phyloP scores from a whole-genome alignment of 495 filamentous ascomycete species.

The Bryoglossum gracile region DNA sequence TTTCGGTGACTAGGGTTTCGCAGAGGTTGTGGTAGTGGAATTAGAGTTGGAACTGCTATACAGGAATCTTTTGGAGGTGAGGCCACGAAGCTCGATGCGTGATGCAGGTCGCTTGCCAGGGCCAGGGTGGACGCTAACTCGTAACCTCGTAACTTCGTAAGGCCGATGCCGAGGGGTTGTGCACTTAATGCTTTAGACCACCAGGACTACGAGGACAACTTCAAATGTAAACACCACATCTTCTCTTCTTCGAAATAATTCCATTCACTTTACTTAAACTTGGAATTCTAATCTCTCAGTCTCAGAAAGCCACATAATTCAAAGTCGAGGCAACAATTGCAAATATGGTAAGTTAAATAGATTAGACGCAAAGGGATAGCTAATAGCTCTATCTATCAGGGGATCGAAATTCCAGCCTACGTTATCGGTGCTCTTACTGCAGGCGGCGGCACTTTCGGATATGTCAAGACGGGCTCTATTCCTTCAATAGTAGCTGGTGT shows the following conservation, averaged over 20 bases:
- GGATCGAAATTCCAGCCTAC: conserved; percentile 52
- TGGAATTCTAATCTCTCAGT: too few species aligned
- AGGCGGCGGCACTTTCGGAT: conserved; percentile 80
- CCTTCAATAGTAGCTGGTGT: conserved; percentile 79
- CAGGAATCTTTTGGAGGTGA: conserved; percentile 14
- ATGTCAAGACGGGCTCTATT: conserved; percentile 68
- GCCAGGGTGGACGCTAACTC: too few species aligned
- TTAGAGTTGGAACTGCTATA: neutral
- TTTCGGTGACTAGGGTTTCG: neutral
- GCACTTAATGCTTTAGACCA: too few species aligned
- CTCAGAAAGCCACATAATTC: neutral
- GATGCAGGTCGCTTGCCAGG: too few species aligned
- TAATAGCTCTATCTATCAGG: conserved; percentile 17
- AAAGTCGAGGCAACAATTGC: neutral
- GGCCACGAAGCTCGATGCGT: conserved; percentile 34
- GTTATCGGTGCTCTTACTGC: conserved; percentile 77
- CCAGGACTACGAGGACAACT: conserved; percentile 5
- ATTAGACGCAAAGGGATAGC: neutral
- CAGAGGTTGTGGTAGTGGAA: neutral
- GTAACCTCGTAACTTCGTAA: too few species aligned
- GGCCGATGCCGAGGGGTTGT: too few species aligned
- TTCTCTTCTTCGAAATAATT: neutral
- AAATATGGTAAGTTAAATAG: conserved; percentile 14
- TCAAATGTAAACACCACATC: neutral
- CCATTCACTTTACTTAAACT: too few species aligned